A percentile compares a stretch with the other conserved stretches of the same genome.
Conservation (phyloP, 805 yeast species). For the Barnettozyma botsteinii region DNA sequence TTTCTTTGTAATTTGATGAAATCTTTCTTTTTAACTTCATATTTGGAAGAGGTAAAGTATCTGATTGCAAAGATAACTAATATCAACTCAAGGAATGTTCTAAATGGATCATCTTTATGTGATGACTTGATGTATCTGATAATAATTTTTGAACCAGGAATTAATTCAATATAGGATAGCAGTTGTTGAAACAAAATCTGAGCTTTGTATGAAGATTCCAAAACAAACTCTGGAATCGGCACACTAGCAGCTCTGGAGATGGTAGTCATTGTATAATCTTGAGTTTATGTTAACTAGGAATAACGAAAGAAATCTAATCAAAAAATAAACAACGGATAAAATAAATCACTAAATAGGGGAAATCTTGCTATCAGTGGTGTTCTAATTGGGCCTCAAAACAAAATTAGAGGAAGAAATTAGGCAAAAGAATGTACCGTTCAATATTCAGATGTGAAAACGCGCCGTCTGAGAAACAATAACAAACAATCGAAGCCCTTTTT, state of each 20-base stretch:
- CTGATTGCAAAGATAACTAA: slow-evolving; percentile 76
- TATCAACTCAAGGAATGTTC: slow-evolving; percentile 75
- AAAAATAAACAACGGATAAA: too few relatives aligned
- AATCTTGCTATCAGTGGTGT: neutral
- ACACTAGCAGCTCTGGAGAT: slow-evolving; percentile 6
- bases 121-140: slow-evolving; percentile 76
- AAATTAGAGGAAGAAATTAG: too few relatives aligned
- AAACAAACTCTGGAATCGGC: slow-evolving; percentile 6
- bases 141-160: slow-evolving; percentile 55
- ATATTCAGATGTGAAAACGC: too few relatives aligned
- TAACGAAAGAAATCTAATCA: too few relatives aligned
- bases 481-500: too few relatives aligned
- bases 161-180: slow-evolving; percentile 14
- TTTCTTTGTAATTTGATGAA: slow-evolving; percentile 50
- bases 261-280: neutral
- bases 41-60: slow-evolving; percentile 73
- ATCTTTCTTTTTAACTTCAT: slow-evolving; percentile 67
- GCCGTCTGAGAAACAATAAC: too few relatives aligned
- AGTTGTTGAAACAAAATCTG: slow-evolving; percentile 4
- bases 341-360: too few relatives aligned
- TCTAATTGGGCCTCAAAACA: too few relatives aligned
- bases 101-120: slow-evolving; percentile 87
- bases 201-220: slow-evolving; percentile 6
- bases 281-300: neutral
- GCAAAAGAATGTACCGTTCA: too few relatives aligned